Base-by-base conservation (phyloP, 1,284 basidiomycete species). In the Apiotrichum mycotoxinovorans region DNA sequence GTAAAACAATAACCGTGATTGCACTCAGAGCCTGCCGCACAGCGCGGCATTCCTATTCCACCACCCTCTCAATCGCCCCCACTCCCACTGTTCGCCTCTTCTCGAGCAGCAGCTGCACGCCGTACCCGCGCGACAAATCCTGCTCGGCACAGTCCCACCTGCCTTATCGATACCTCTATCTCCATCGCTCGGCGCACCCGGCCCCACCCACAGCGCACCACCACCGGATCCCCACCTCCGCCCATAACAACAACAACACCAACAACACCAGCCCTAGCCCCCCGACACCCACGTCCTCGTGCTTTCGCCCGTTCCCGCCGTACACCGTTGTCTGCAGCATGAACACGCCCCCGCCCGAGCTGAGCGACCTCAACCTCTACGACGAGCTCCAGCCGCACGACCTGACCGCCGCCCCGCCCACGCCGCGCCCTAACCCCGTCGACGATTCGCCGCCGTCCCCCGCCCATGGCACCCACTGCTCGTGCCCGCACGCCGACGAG, bases 281-380 rank as follows among this genome's bases (percentile, higher is more conserved):
- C 40, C 50, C 50, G 37, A 12, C 38, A 26, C 40, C n/a, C 37
- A 7, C 27, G 27, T 27, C 38, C 8, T 3, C 4, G 25, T 44
- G 7, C 30, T 9, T 33, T 18, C 44, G 44, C 18, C 44, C 44
- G 4, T 46, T 46, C 7, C 46, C 30, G 18, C 46, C 33, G 22
- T n/a, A 30, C 46, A 22, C 34, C 37, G 17, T 25, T 27, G 26
- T 42, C 8, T 22, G 35, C 26, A 41, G n/a, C 4, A 61, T 61
- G 60, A 61, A 55, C 53, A 61, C 60, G 3, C 60, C 60, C 1
- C 60, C 60, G 3, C 60, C 60, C n/a, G 77, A 80, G 48, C 75
- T 22, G n/a, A 35, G 20, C 37, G 7, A 47, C 23, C 20, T 22
- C 38, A 80, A 59, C 73, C 75, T 58, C 72, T 74, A 10, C 20